Percentiles rank a stretch among this genome's conserved stretches.
These are phyloP conservation scores for Stephania japonica DNA, from an alignment of 164 flowering plant species.

Conservation along the genomic window DNA sequence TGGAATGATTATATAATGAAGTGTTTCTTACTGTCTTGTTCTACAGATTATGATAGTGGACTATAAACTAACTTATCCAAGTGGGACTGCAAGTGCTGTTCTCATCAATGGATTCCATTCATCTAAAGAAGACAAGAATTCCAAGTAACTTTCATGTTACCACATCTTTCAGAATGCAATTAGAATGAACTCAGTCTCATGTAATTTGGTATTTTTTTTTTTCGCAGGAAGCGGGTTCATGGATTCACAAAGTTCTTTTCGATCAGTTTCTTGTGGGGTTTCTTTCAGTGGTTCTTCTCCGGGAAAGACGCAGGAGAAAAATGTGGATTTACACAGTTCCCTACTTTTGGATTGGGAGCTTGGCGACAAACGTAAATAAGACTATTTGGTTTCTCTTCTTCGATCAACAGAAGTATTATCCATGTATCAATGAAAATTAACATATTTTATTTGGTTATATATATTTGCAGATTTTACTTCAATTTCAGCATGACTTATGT, in stretches of 20 bases:
- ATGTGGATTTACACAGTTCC: slow-evolving; percentile 65
- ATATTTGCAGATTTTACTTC: slow-evolving; percentile 67
- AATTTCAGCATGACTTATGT: slow-evolving; percentile 73
- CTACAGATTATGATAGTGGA: slow-evolving; percentile 76
- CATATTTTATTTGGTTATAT: slow-evolving; percentile 8
- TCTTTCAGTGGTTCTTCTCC: slow-evolving; percentile 43
- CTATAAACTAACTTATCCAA: slow-evolving; percentile 72
- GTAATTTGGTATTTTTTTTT: neutral
- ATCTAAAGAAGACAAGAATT: slow-evolving; percentile 46
- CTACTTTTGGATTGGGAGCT: slow-evolving; percentile 64
- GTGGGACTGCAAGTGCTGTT: slow-evolving; percentile 82
- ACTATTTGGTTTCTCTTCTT: neutral
- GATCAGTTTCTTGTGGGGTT: slow-evolving; percentile 31
- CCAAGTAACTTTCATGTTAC: slow-evolving; percentile 39
- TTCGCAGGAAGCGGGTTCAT: slow-evolving; percentile 39
- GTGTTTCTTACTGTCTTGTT: slow-evolving; percentile 6
- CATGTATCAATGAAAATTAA: neutral
- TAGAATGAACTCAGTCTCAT: neutral
- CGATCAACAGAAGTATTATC: neutral
- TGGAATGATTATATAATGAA: neutral
- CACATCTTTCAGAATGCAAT: neutral
- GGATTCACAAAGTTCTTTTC: slow-evolving; percentile 28
- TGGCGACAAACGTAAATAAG: slow-evolving; percentile 33
- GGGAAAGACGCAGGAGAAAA: slow-evolving; percentile 28
- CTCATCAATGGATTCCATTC: slow-evolving; percentile 88